Base-by-base conservation (phyloP, 805 yeast species). In the Kregervanrija fluxuum region DNA sequence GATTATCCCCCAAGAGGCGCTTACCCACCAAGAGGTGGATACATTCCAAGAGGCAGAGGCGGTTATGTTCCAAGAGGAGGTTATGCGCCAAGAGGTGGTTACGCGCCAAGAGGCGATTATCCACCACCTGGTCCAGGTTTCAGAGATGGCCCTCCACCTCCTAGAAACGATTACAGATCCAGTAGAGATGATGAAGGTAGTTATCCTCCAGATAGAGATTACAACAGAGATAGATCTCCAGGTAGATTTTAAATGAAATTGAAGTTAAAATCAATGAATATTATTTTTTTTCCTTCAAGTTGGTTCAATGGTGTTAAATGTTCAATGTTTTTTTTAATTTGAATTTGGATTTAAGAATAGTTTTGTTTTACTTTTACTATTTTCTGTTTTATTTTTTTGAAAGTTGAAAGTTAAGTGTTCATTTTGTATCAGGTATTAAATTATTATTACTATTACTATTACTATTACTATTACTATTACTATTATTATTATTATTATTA, bases 191-290 rank as follows among this genome's bases (percentile, higher is more conserved):
- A 45, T 41, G 54, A 47, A 13, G 46, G 46, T 40, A 30, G 38
- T 35, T 49, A 50, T 38, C 48, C 44, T 39, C 57, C 59, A 59
- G 70, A 79, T 47, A 69, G 74, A 54, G 80, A 73, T 41, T 71
- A 72, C 62, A 77, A 74, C 54, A 74, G 85, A 62, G 85, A 80
- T 64, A 81, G 88, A 76, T 81, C 89, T 48, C 88, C 89, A 67
- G 74, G 83, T 52, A 80, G 87, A 70, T 81, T 79, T 65, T 78
- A 68, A 67, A 34, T 11, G 13, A 36, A 31, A 30, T 40, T n/a
- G 34, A 35, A 30, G 15, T n/a, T 22, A 42, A 42, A 14, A 13
- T n/a, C 15, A 13, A 13, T 33, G 35, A 33, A 13, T 14, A n/a
- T 13, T 33, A 4, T 13, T 33, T 33, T 16, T 33, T 35, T 15